These are phyloP conservation scores for Chaetomium olivaceum DNA, from an alignment of 2,329 filamentous ascomycete genomes.

Conservation along the genomic window DNA sequence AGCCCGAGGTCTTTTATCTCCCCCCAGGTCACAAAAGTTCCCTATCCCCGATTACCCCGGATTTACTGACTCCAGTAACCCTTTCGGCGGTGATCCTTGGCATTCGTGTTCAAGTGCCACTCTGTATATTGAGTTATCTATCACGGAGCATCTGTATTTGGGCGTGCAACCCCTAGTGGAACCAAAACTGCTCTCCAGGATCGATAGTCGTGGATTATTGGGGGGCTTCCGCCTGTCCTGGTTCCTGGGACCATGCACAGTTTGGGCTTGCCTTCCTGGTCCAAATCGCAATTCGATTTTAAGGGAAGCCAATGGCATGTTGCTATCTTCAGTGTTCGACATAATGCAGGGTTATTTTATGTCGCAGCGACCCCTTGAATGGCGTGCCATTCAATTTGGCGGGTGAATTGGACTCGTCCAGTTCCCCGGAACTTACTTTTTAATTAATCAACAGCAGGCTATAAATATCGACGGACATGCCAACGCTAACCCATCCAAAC, in stretches of 20 bases:
- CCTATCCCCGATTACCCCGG: not conserved
- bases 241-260: conserved; percentile 24
- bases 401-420: conserved; percentile 25
- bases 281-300: conserved; percentile 15
- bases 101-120: conserved; percentile 8
- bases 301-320: conserved; percentile 16
- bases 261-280: conserved; percentile 12
- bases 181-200: not conserved
- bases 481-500: conserved; percentile 1
- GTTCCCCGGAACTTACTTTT: conserved; percentile 23
- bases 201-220: not conserved
- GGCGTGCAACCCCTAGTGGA: not conserved
- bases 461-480: conserved; percentile 28
- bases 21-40: not conserved
- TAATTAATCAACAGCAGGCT: conserved; percentile 22
- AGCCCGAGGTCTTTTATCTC: conserved; percentile 9
- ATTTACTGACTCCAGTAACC: not conserved
- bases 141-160: conserved; percentile 28
- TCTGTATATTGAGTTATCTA: conserved; percentile 28
- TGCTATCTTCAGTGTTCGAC: conserved; percentile 10
- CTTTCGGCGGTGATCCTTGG: conserved; percentile 1
- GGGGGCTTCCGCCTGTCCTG: conserved; percentile 14
- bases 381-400: conserved; percentile 26
- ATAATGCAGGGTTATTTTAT: conserved; percentile 25
- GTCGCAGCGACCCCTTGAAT: conserved; percentile 22